These are phyloP conservation scores for Petunia hybrid DNA, from an alignment of 305 asterid genomes.

Conservation along the genomic window DNA sequence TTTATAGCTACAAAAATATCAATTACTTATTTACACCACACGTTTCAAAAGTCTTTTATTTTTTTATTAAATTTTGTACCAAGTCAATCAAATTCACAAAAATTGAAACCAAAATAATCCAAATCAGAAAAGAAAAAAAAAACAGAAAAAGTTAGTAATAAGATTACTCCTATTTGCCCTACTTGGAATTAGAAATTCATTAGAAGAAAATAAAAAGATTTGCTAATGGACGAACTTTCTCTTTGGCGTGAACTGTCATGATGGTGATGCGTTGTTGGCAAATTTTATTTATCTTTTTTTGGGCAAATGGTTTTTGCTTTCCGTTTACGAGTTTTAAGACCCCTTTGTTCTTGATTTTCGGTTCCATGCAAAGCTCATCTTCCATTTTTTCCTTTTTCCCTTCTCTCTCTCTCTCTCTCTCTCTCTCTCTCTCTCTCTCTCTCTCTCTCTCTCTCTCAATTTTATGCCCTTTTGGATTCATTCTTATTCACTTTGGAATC, in stretches of 20 bases:
- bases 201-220: neutral
- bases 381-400: neutral
- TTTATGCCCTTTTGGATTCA: neutral
- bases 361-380: neutral
- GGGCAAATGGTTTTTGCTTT: neutral
- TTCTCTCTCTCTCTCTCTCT: neutral
- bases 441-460: neutral
- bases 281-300: too few relatives aligned
- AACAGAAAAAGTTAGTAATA: too few relatives aligned
- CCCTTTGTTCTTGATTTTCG: neutral
- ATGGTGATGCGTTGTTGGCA: slow-evolving; percentile 19
- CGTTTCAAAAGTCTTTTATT: too few relatives aligned
- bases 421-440: neutral
- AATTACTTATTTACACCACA: too few relatives aligned
- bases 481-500: neutral
- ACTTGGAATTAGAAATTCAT: too few relatives aligned
- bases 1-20: too few relatives aligned
- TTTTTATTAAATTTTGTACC: too few relatives aligned
- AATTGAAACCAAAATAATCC: too few relatives aligned
- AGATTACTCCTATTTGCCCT: too few relatives aligned
- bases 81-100: too few relatives aligned
- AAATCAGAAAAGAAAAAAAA: too few relatives aligned
- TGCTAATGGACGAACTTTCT: neutral
- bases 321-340: neutral
- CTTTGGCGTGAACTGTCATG: slow-evolving; percentile 28